A percentile compares a stretch with the other conserved stretches of the same genome.
Evolutionary conservation across 352 stramenopile genomes (phyloP).

Genomic region (Globisporangium nagaii): DNA sequence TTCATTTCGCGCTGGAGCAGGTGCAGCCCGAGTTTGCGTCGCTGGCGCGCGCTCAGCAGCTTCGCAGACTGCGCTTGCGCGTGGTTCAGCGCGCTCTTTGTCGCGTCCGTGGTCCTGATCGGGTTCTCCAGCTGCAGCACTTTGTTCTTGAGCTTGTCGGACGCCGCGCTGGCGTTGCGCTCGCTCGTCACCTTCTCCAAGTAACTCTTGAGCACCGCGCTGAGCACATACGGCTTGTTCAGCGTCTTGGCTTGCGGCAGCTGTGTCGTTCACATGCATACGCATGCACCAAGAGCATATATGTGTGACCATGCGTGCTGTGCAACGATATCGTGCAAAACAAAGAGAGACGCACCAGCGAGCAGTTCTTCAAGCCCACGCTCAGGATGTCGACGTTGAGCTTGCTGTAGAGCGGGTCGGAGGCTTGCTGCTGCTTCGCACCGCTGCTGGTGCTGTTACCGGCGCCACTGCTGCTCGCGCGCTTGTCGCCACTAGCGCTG

Average conservation of each 20-base stretch:
- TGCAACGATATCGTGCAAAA: no score
- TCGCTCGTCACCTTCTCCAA: constrained; percentile 13
- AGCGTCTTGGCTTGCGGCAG: constrained; percentile 19
- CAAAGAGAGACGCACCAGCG: constrained; percentile 33
- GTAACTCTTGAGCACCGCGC: constrained; percentile 41
- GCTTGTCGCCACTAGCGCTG: neutral
- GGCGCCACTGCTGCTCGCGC: constrained; percentile 9
- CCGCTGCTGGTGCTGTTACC: constrained; percentile 5
- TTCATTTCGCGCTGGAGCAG: constrained; percentile 41
- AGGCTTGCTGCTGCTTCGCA: constrained; percentile 8
- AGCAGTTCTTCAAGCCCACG: constrained; percentile 66
- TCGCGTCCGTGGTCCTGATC: constrained; percentile 31
- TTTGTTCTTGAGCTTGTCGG: constrained; percentile 73
- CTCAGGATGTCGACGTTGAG: constrained; percentile 39
- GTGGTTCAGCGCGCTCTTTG: constrained; percentile 21
- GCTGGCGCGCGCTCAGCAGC: constrained; percentile 56
- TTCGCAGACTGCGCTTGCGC: constrained; percentile 45
- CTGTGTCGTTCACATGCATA: constrained; percentile 14
- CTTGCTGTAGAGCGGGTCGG: constrained; percentile 52
- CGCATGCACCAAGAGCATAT: neutral
- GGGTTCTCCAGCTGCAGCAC: constrained; percentile 76
- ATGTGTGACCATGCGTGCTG: no score
- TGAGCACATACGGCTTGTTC: constrained; percentile 17
- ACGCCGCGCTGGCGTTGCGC: constrained; percentile 4
- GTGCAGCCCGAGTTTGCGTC: constrained; percentile 47